A percentile compares a stretch with the other conserved stretches of the same genome.
These are phyloP conservation scores for Triangularia verruculosa DNA, from an alignment of 2,329 filamentous ascomycete genomes.

Conservation along the genomic window DNA sequence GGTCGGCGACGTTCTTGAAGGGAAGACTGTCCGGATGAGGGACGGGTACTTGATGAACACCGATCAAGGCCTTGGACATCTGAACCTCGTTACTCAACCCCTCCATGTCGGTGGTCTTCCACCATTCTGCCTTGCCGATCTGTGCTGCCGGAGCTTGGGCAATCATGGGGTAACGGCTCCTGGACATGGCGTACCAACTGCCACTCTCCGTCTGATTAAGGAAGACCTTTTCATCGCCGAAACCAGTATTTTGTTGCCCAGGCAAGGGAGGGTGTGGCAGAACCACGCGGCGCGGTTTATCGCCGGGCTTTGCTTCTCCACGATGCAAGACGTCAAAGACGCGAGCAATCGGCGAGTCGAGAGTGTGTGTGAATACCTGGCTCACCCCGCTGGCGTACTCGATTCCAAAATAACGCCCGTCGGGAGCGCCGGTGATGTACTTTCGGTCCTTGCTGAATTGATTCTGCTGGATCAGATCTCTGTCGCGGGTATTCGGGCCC, in stretches of 20 bases:
- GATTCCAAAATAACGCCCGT: constrained; percentile 79
- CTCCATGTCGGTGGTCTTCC: constrained; percentile 41
- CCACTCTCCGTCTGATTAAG: constrained; percentile 84
- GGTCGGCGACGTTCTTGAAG: neutral
- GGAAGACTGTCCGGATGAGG: neutral
- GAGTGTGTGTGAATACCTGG: constrained; percentile 64
- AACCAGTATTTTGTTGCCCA: constrained; percentile 46
- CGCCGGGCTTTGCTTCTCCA: constrained; percentile 57
- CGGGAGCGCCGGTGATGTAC: constrained; percentile 83
- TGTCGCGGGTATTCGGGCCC: constrained; percentile 87
- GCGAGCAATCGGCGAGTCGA: constrained; percentile 75
- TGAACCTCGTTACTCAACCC: constrained; percentile 42
- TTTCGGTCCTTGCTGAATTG: constrained; percentile 75
- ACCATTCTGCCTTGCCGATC: constrained; percentile 46
- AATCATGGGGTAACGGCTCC: constrained; percentile 79
- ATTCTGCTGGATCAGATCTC: constrained; percentile 83
- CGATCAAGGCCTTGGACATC: constrained; percentile 61
- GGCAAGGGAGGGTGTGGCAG: constrained; percentile 80
- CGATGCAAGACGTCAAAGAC: constrained; percentile 87
- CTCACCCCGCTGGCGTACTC: constrained; percentile 59
- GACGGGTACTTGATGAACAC: constrained; percentile 65
- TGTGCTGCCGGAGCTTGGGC: constrained; percentile 59
- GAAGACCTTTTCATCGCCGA: constrained; percentile 65
- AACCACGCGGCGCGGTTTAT: constrained; percentile 73
- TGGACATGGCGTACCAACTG: constrained; percentile 92